These are phyloP conservation scores for Rhexocercosporidium sp. DNA, from an alignment of 2,329 filamentous ascomycete species.

Conservation along the genomic window DNA sequence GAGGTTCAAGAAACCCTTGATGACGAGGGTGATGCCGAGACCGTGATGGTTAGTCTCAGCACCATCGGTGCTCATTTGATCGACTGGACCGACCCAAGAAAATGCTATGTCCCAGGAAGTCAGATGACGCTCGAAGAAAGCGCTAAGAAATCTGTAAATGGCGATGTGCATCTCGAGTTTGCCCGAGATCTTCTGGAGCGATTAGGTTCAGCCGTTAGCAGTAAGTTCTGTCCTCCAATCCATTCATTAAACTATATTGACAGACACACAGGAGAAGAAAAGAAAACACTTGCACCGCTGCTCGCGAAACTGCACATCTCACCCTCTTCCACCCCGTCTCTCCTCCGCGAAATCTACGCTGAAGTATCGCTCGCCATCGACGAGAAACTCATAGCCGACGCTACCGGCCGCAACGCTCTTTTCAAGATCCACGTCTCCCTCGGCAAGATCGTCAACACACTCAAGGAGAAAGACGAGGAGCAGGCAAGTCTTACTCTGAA, in stretches of 20 bases:
- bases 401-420: conserved; percentile 65
- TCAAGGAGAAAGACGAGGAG: conserved; percentile 50
- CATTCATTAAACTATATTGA: background rate
- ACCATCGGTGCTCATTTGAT: conserved; percentile 82
- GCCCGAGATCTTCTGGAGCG: conserved; percentile 79
- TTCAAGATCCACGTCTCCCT: conserved; percentile 72
- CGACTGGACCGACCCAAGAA: conserved; percentile 94
- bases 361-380: conserved; percentile 68
- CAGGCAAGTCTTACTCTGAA: conserved; percentile 14
- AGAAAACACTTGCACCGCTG: conserved; percentile 78
- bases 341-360: conserved; percentile 62
- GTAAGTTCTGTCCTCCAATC: conserved; percentile 54
- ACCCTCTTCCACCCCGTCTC: conserved; percentile 64
- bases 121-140: conserved; percentile 55
- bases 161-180: conserved; percentile 80
- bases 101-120: conserved; percentile 62
- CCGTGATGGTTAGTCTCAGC: conserved; percentile 78
- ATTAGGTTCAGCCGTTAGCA: conserved; percentile 68
- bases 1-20: conserved; percentile 74
- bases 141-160: conserved; percentile 69
- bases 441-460: conserved; percentile 68
- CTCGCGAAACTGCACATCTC: conserved; percentile 84
- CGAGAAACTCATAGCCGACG: conserved; percentile 62
- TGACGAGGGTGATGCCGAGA: conserved; percentile 76
- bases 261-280: conserved; percentile 73